Base-by-base conservation (phyloP, 768 basidiomycete genomes). In the Mycena venus region DNA sequence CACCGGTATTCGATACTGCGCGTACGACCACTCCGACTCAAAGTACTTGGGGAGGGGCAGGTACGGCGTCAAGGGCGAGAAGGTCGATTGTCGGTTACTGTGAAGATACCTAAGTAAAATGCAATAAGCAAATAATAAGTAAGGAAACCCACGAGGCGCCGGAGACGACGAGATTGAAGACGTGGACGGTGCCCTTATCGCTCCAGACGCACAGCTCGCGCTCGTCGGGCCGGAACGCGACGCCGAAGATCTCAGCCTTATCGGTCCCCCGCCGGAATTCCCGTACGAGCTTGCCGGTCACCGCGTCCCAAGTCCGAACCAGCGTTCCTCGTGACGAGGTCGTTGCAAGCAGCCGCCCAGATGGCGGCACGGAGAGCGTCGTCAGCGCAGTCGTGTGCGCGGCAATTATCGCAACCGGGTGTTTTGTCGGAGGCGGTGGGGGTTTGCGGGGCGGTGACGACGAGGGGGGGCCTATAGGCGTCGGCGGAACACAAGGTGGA, bases 11-110 rank as follows among this genome's bases (percentile, higher is more conserved):
- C 95, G 91, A 81, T 95, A 98, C 77, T 95, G 94, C 17, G 96
- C 95, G 80, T 98, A 97, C 0, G 96, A 97, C 97, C 96, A 98
- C 82, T 97, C 94, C n/a, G 96, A 97, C 79, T 93, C 92, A 80
- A 98, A 97, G 82, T 98, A 98, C 74, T 94, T 95, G 21, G 96
- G 96, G 38, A 96, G 87, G 17, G 93, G 94, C 12, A 98, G 84
- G 79, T 93, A 96, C 4, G 94, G 92, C 19, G 93, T 90, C 58
- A 98, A 84, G 5, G 93, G 91, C 0, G 94, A 95, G 77, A 97
- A 88, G 8, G 94, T 90, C 9, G 95, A 96, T 73, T 95, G 95
- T 44, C 94, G 95, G 79, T 97, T 96, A 53, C 95, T 96, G 47
- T 51, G 55, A 44, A 25, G 21, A 51, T 72, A 56, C 53, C 31